Evolutionary conservation across 164 flowering plant species (phyloP).

Genomic region (Akebia trifoliata): DNA sequence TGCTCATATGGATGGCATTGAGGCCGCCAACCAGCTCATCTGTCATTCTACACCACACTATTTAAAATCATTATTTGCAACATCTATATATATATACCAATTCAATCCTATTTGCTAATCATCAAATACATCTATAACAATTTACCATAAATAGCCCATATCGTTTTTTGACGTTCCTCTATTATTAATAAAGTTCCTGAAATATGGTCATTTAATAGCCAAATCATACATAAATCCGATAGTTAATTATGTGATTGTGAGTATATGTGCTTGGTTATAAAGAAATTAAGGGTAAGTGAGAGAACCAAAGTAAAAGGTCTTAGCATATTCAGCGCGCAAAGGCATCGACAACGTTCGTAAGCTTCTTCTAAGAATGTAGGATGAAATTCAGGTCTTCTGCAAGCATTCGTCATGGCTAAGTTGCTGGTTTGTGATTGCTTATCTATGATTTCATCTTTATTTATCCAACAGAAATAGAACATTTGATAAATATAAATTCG

Average conservation of each 20-base stretch:
- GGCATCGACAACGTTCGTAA: slow-evolving; percentile 47
- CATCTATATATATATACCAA: not conserved
- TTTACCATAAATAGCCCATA: slow-evolving; percentile 83
- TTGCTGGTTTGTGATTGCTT: slow-evolving; percentile 53
- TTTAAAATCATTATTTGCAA: not conserved
- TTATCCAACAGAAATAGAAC: too few relatives aligned
- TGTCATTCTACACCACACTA: slow-evolving; percentile 86
- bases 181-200: slow-evolving; percentile 75
- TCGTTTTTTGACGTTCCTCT: slow-evolving; percentile 59
- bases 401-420: not conserved
- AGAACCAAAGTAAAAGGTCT: slow-evolving; percentile 72
- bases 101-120: not conserved
- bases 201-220: not conserved
- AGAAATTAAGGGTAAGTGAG: not conserved
- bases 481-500: too few relatives aligned
- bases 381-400: slow-evolving; percentile 21
- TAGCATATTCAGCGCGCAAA: slow-evolving; percentile 73
- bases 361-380: slow-evolving; percentile 53
- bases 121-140: too few relatives aligned
- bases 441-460: slow-evolving; percentile 34
- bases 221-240: not conserved
- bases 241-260: too few relatives aligned
- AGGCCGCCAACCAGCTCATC: slow-evolving; percentile 87
- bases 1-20: slow-evolving; percentile 42
- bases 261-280: not conserved